These are phyloP conservation scores for Penicillium salamii DNA, from an alignment of 495 filamentous ascomycete genomes.

Conservation along the genomic window DNA sequence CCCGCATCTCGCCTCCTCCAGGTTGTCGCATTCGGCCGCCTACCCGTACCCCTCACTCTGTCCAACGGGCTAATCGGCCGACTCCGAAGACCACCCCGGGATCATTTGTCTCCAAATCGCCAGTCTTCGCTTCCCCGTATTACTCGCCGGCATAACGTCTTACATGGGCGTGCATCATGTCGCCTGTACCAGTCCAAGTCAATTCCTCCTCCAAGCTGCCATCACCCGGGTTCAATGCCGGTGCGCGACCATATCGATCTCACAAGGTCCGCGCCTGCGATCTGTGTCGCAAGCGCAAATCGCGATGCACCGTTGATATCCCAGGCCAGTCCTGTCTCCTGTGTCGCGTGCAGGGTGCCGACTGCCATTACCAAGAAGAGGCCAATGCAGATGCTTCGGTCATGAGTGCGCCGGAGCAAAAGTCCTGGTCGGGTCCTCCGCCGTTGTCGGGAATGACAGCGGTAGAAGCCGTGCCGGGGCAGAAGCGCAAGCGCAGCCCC, in stretches of 20 bases:
- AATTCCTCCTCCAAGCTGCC: constrained; percentile 35
- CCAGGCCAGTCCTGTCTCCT: constrained; percentile 46
- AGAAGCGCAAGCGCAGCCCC: constrained; percentile 41
- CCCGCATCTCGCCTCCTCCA: constrained; percentile 6
- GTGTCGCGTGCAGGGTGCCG: constrained; percentile 49
- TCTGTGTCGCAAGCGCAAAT: constrained; percentile 52
- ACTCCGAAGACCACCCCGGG: constrained; percentile 25
- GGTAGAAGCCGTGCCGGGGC: constrained; percentile 23
- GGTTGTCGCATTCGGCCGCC: constrained; percentile 22
- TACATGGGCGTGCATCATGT: constrained; percentile 33
- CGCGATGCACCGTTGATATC: constrained; percentile 49
- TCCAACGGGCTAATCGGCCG: constrained; percentile 24
- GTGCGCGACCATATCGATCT: constrained; percentile 48
- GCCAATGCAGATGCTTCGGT: constrained; percentile 23
- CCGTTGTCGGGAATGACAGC: not conserved
- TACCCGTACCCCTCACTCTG: constrained; percentile 25
- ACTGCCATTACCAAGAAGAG: constrained; percentile 49
- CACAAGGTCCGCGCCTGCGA: constrained; percentile 53
- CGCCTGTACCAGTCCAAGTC: constrained; percentile 31
- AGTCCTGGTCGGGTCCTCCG: constrained; percentile 27
- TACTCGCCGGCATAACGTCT: constrained; percentile 7
- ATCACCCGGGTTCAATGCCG: constrained; percentile 44
- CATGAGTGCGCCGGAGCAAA: constrained; percentile 25
- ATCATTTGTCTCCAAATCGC: constrained; percentile 18
- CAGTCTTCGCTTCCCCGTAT: constrained; percentile 6